Conservation (phyloP, 495 filamentous ascomycete species). For the Rhypophila decipiens region DNA sequence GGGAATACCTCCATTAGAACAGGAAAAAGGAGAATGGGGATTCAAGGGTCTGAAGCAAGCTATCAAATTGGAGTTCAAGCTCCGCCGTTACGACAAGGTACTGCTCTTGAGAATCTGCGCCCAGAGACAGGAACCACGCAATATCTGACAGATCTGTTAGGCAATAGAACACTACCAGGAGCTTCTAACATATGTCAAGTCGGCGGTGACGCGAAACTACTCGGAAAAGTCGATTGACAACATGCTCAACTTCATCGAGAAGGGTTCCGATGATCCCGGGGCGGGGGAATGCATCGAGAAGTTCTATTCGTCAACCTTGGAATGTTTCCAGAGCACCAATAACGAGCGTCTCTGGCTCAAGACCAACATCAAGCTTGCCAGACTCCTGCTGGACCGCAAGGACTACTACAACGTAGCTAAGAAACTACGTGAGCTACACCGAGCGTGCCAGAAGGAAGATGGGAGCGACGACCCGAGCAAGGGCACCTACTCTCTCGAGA, state of each 20-base stretch:
- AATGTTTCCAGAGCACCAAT: conserved; percentile 94
- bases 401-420: conserved; percentile 75
- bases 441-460: conserved; percentile 81
- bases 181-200: conserved; percentile 95
- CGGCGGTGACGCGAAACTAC: conserved; percentile 94
- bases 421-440: conserved; percentile 84
- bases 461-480: conserved; percentile 92
- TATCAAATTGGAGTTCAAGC: conserved; percentile 92
- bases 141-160: conserved; percentile 37
- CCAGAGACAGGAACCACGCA: not conserved
- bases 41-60: conserved; percentile 98
- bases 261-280: conserved; percentile 71
- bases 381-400: conserved; percentile 82
- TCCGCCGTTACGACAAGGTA: conserved; percentile 78
- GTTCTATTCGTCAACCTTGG: conserved; percentile 89
- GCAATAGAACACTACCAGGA: conserved; percentile 93
- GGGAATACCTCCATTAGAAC: conserved; percentile 72
- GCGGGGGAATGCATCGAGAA: conserved; percentile 83
- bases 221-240: conserved; percentile 99
- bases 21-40: conserved; percentile 93
- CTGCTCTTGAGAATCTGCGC: too few species aligned
- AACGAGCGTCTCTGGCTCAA: conserved; percentile 97
- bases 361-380: conserved; percentile 94
- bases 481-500: conserved; percentile 91
- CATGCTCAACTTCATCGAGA: conserved; percentile 98